Percentiles rank a stretch among this genome's conserved stretches.
Conservation (phyloP, 768 basidiomycete species). For the Panaeolus papilionaceus region DNA sequence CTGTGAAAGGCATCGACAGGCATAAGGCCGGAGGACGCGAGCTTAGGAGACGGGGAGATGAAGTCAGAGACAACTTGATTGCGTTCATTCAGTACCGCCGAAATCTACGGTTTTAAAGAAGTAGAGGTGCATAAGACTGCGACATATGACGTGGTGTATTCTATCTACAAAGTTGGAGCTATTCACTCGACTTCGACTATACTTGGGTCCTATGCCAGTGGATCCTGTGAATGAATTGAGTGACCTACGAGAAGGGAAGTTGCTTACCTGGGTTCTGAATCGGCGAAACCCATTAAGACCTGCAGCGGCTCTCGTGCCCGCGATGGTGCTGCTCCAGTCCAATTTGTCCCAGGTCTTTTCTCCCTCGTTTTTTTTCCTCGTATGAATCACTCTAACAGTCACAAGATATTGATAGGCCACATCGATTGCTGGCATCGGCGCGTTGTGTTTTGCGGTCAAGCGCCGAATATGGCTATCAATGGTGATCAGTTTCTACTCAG, state of each 20-base stretch:
- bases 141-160: neutral
- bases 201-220: neutral
- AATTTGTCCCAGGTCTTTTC: constrained; percentile 57
- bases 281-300: constrained; percentile 59
- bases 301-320: constrained; percentile 77
- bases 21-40: constrained; percentile 72
- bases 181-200: constrained; percentile 12
- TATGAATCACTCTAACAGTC: constrained; percentile 77
- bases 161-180: constrained; percentile 5
- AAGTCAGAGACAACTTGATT: constrained; percentile 75
- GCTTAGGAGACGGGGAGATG: constrained; percentile 72
- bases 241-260: neutral
- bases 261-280: constrained; percentile 32
- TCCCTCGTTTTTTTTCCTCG: constrained; percentile 49
- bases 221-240: neutral
- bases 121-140: constrained; percentile 12
- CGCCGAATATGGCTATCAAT: constrained; percentile 65
- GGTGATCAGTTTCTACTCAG: neutral
- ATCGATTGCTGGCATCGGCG: constrained; percentile 76
- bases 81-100: constrained; percentile 80
- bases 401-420: constrained; percentile 80
- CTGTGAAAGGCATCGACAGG: constrained; percentile 68
- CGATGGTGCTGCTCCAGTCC: constrained; percentile 87
- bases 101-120: constrained; percentile 45
- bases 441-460: constrained; percentile 66